Base-by-base conservation (phyloP, 2,329 filamentous ascomycete genomes). In the Parascedosporium putredinis region DNA sequence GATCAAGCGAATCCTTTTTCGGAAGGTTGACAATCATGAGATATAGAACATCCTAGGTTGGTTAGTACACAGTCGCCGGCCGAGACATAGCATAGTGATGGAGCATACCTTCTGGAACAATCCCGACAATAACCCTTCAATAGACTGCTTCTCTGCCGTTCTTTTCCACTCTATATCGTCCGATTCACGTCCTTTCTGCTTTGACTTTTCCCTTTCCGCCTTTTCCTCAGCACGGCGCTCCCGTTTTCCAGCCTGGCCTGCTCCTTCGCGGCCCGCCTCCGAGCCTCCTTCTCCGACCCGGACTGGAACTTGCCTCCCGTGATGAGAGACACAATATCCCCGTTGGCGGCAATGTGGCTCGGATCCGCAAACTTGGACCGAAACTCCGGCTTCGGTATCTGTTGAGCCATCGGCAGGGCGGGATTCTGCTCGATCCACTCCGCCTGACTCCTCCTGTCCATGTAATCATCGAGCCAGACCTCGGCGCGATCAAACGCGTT, bases 291-390 rank as follows among this genome's bases (percentile, higher is more conserved):
- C 14, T 29, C 43, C n/a, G 8, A 16, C 12, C 24, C 24, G 6
- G 5, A 45, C 14, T 38, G 43, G 50, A 48, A 54, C 3, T 31
- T 43, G 3, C 58, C 59, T 5, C 53, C 59, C 4, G 59, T 60
- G 2, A 59, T n/a, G 3, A 62, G 50, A 2, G 59, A 57, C 4
- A 61, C 51, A 2, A 54, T 16, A 16, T 59, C 56, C 8, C 60
- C 59, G 22, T 57, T 62, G 22, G 54, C 52, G 2, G 55, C 60
- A 5, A 58, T 56, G 36, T 60, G 59, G 12, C 51, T 59, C 1
- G 60, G 59, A 22, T 61, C 58, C 5, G 59, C 56, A 29, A 60
- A 62, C 5, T 58, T 47, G 4, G 59, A 62, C 7, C 43, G 50
- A 20, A 62, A 62, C n/a, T 53, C 49, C 3, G 54, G 55, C 40